These are phyloP conservation scores for Metschnikowia henanensis DNA, from an alignment of 805 yeast genomes.

Conservation along the genomic window DNA sequence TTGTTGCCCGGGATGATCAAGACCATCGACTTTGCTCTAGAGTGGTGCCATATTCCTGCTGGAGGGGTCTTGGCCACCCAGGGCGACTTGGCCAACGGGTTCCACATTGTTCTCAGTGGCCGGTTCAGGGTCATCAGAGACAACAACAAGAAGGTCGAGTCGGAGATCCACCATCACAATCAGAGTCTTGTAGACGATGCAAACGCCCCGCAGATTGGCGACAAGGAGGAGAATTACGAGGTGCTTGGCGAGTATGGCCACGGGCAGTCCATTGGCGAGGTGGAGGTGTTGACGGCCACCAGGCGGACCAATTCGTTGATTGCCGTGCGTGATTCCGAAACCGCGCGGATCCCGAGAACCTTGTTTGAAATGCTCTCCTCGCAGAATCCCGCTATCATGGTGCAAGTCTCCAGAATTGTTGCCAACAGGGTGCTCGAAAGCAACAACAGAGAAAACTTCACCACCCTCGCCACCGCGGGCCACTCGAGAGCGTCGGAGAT, in stretches of 20 bases:
- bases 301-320: slow-evolving; percentile 67
- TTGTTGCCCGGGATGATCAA: slow-evolving; percentile 66
- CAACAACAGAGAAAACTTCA: slow-evolving; percentile 11
- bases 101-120: slow-evolving; percentile 87
- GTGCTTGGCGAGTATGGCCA: slow-evolving; percentile 82
- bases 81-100: slow-evolving; percentile 87
- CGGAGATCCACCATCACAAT: slow-evolving; percentile 10
- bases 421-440: slow-evolving; percentile 53
- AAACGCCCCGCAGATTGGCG: slow-evolving; percentile 9
- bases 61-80: slow-evolving; percentile 79
- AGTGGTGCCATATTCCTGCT: slow-evolving; percentile 92
- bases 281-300: slow-evolving; percentile 85
- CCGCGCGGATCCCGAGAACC: slow-evolving; percentile 89
- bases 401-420: slow-evolving; percentile 83
- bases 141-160: slow-evolving; percentile 14
- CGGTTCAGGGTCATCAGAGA: slow-evolving; percentile 65
- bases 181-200: slow-evolving; percentile 25
- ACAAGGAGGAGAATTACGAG: slow-evolving; percentile 25
- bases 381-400: slow-evolving; percentile 86
- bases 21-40: slow-evolving; percentile 86
- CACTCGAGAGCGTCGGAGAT: slow-evolving; percentile 31
- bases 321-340: slow-evolving; percentile 91
- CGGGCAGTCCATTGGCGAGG: slow-evolving; percentile 93
- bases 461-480: slow-evolving; percentile 27
- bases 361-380: slow-evolving; percentile 82